Evolutionary conservation across 805 yeast species (phyloP).

Genomic region (Candida maltosa): DNA sequence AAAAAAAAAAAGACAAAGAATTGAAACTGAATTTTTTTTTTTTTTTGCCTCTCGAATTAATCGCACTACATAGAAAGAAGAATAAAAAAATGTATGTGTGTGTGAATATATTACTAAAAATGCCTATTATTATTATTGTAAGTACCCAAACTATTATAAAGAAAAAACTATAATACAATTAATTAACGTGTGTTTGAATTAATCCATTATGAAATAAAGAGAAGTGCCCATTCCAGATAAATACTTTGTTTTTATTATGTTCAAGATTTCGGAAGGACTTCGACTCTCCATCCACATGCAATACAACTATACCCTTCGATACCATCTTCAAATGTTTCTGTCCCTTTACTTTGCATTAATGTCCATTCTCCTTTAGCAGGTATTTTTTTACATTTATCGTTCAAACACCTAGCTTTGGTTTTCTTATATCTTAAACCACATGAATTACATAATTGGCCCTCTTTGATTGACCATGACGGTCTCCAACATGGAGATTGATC

Average conservation of each 20-base stretch:
- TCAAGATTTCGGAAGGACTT: too few relatives aligned
- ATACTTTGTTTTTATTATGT: too few relatives aligned
- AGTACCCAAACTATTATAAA: too few relatives aligned
- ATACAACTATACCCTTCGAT: slow-evolving; percentile 37
- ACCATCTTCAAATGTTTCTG: slow-evolving; percentile 36
- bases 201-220: too few relatives aligned
- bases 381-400: slow-evolving; percentile 71
- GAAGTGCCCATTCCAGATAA: too few relatives aligned
- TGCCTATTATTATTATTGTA: too few relatives aligned
- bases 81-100: neutral
- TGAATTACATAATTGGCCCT: slow-evolving; percentile 95
- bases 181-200: too few relatives aligned
- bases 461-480: slow-evolving; percentile 88
- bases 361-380: slow-evolving; percentile 98
- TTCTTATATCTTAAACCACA: slow-evolving; percentile 94
- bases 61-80: too few relatives aligned
- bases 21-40: neutral
- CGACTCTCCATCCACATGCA: slow-evolving; percentile 42
- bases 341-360: slow-evolving; percentile 73
- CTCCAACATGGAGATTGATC: slow-evolving; percentile 97
- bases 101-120: slow-evolving; percentile 2
- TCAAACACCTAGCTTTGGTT: slow-evolving; percentile 87
- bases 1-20: neutral
- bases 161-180: too few relatives aligned
- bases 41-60: neutral